Base-by-base conservation (phyloP, 2,329 filamentous ascomycete species). In the Aspergillus ochraceoroseus region DNA sequence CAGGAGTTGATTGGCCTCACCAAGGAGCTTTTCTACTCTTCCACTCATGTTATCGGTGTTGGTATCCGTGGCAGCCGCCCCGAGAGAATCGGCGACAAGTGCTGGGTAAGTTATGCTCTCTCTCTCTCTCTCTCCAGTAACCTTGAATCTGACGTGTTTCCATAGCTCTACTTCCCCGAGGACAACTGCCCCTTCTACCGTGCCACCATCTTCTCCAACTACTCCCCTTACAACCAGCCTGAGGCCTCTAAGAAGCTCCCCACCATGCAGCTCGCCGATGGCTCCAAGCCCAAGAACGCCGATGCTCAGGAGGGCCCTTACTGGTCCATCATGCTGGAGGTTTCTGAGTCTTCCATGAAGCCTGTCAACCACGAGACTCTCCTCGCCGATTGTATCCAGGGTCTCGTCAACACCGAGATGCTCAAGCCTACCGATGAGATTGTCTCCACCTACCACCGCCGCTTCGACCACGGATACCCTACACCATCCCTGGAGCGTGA, bases 191-290 rank as follows among this genome's bases (percentile, higher is more conserved):
- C 88, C 65, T 98, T 98, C 78, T 98, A 98, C 78, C 87, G 92
- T 57, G 92, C 92, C 62, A 98, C 92, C 63, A 96, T 98, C 73
- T 98, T 98, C 80, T 96, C 90, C 70, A 98, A 98, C 80, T 98
- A 98, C 79, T 96, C 92, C 14, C 92, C 90, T 38, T 82, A 94
- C 80, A 98, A 98, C 77, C 92, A 96, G 73, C 92, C 92, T 22
- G 74, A 85, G 53, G 75, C 80, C 44, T 81, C 83, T 43, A 82
- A 76, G 63, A 92, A 94, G 76, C 80, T 98, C 41, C 80, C 88
- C 26, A 96, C 92, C 14, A 72, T 87, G 55, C 85, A 89, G 66
- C 76, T 89, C 28, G 92, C 85, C 43, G 77, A 95, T 58, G 92
- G 92, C 65, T 85, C 81, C 68, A 87, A 87, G 72, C 79, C 88